phyloP scores from a whole-genome alignment of 441 rosid genomes.

The Omphalea diandra region DNA sequence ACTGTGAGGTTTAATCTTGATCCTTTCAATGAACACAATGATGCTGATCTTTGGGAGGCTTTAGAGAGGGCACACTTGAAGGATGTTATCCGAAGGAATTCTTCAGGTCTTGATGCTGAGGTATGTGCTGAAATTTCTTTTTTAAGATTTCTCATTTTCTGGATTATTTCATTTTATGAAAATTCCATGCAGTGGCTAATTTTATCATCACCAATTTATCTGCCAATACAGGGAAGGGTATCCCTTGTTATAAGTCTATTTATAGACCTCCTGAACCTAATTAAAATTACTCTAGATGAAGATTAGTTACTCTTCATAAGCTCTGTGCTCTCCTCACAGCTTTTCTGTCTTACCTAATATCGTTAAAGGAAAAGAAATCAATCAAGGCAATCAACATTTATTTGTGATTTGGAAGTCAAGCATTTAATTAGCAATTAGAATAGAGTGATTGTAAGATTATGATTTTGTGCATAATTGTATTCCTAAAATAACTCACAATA shows the following conservation, averaged over 20 bases:
- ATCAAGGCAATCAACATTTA: too few species aligned
- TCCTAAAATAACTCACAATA: too few species aligned
- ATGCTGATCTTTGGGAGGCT: slow-evolving; percentile 97
- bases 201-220: background rate
- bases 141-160: background rate
- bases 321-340: background rate
- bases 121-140: slow-evolving; percentile 33
- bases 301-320: background rate
- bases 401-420: too few species aligned
- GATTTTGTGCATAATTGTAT: too few species aligned
- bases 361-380: too few species aligned
- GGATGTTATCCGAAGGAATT: slow-evolving; percentile 68
- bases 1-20: slow-evolving; percentile 90
- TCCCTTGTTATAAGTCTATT: background rate
- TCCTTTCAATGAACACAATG: slow-evolving; percentile 87
- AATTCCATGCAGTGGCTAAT: background rate
- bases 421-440: too few species aligned
- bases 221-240: background rate
- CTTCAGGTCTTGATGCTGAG: slow-evolving; percentile 77
- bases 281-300: too few species aligned
- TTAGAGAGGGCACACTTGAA: slow-evolving; percentile 90
- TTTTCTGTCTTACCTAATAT: background rate
- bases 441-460: too few species aligned
- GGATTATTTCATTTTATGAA: background rate
- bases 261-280: too few species aligned